Evolutionary conservation across 257 asterid species (phyloP).

Genomic region (Solanum virginianum): DNA sequence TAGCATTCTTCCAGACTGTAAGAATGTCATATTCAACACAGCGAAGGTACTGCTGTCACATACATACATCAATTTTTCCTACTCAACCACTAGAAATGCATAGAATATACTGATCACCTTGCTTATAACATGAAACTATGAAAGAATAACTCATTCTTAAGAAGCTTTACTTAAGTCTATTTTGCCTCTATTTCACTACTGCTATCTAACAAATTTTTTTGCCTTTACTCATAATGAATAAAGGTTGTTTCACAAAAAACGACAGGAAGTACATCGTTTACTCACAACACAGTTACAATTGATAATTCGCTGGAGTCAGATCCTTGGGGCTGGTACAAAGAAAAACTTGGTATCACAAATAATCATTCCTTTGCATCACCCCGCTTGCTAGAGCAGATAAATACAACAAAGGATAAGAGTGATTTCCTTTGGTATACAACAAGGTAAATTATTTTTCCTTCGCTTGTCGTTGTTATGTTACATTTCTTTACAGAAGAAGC

Average conservation of each 20-base stretch:
- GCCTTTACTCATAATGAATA: conserved; percentile 2
- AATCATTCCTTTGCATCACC: conserved; percentile 34
- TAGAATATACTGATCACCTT: not conserved
- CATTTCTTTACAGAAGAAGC: not conserved
- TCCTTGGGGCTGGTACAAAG: conserved; percentile 63
- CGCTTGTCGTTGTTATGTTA: not conserved
- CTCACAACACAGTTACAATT: conserved; percentile 12
- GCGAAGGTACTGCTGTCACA: conserved; percentile 42
- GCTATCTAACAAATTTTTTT: not conserved
- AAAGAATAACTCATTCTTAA: not conserved
- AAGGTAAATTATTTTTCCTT: conserved; percentile 22
- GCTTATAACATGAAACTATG: not conserved
- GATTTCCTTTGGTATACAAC: conserved; percentile 74
- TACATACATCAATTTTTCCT: not conserved
- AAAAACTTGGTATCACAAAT: conserved; percentile 42
- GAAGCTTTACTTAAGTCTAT: not conserved
- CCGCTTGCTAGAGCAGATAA: conserved; percentile 62
- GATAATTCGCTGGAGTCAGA: conserved; percentile 27
- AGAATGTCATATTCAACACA: conserved; percentile 56
- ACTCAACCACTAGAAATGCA: not conserved
- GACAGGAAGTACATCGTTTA: conserved; percentile 14
- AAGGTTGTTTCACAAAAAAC: conserved; percentile 46
- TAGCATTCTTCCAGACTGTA: conserved; percentile 79
- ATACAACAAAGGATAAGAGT: conserved; percentile 63
- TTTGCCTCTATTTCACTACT: not conserved